Base-by-base conservation (phyloP, 306 rosid species). In the Rosa chinensis region DNA sequence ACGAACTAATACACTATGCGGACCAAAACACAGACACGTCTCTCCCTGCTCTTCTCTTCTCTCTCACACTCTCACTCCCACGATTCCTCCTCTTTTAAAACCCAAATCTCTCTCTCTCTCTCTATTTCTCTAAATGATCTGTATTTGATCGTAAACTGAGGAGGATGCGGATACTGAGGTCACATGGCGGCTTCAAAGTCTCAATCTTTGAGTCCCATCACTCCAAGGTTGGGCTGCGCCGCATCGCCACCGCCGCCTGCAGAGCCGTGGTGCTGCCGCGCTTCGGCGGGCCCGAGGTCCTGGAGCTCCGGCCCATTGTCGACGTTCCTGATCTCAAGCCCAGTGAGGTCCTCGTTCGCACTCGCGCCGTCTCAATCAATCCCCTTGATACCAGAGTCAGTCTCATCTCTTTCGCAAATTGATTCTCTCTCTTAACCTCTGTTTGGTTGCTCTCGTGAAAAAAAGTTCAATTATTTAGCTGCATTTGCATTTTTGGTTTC, bases 381-480 rank as follows among this genome's bases (percentile, higher is more conserved):
- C 97, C 98, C 39, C 86, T 95, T 10, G 98, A 95, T 73, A 90
- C 93, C 7, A 81, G 99, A 74, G 99, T 94, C 62, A 82, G 97
- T 72, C 25, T 6, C 42, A 14, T 66, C 35, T 10, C 18, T 7
- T 52, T 9, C 0, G 8, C 7, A 13, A 32, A 45, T 79, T n/a
- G 17, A 43, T 58, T 17, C 21, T 66, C 12, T 66, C 12, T 37
- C 18, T 9, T 53, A 52, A 14, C 61, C 43, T 56, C 48, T 18
- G 52, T 71, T 66, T 80, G 32, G 53, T 32, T 32, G 37, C 37
- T 32, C 37, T 32, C 37, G 3, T 32, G 37, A 32, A 32, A 32
- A 32, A 32, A 32, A 25, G 35, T 32, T 32, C 1, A 32, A 32
- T 32, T 32, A 7, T 53, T 55, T 21, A 55, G 66, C 39, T 56